phyloP scores from a whole-genome alignment of 1,284 basidiomycete genomes.

The Microbotryomycetes sp. region DNA sequence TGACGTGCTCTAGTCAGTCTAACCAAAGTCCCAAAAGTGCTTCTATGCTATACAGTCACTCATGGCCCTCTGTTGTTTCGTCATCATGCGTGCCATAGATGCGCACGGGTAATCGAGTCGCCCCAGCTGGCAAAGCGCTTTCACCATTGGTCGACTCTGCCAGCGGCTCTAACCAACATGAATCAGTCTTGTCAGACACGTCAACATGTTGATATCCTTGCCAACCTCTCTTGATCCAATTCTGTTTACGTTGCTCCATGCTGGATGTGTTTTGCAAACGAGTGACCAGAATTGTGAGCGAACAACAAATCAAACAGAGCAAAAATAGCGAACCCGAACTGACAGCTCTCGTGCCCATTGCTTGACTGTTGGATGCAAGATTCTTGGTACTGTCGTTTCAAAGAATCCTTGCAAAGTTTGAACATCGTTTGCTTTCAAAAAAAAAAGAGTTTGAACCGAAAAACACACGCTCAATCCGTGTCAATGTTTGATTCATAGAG shows the following conservation, averaged over 20 bases:
- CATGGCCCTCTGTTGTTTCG: background rate
- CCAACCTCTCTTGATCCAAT: constrained; percentile 29
- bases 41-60: no score
- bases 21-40: no score
- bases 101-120: constrained; percentile 7
- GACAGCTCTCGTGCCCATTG: constrained; percentile 27
- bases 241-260: constrained; percentile 18
- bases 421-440: constrained; percentile 14
- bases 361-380: constrained; percentile 27
- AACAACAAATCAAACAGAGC: no score
- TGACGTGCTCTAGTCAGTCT: no score
- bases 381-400: constrained; percentile 30
- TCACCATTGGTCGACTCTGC: background rate
- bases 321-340: background rate
- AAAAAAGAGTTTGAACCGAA: no score
- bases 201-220: constrained; percentile 10
- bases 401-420: constrained; percentile 29
- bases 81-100: constrained; percentile 10
- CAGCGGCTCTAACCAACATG: background rate
- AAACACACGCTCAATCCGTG: background rate
- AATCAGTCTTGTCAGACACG: background rate
- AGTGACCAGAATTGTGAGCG: background rate
- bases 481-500: background rate
- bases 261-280: constrained; percentile 1
- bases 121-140: background rate